Evolutionary conservation across 1,284 basidiomycete species (phyloP).

Genomic region (Ustilago hordei): DNA sequence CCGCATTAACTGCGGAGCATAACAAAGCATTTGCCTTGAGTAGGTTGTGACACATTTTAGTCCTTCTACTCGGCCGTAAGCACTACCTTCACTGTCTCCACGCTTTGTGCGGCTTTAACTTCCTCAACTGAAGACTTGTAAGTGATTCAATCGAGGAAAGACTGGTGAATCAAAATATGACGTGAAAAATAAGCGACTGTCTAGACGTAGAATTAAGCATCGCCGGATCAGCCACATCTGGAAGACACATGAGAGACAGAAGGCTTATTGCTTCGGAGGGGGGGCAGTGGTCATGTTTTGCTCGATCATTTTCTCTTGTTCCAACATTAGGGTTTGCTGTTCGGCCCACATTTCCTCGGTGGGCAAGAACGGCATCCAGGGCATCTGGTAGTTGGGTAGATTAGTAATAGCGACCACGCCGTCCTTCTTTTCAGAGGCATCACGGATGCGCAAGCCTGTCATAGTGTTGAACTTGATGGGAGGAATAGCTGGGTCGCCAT

Average conservation of each 20-base stretch:
- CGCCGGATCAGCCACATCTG: background rate
- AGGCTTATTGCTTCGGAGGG: constrained; percentile 11
- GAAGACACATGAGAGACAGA: background rate
- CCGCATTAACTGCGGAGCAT: too few species aligned
- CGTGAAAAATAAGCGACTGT: background rate
- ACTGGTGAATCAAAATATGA: background rate
- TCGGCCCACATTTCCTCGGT: constrained; percentile 44
- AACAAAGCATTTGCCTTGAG: too few species aligned
- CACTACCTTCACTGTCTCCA: too few species aligned
- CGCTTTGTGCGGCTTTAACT: too few species aligned
- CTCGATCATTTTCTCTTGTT: constrained; percentile 38
- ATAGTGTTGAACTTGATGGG: constrained; percentile 49
- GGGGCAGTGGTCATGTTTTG: constrained; percentile 20
- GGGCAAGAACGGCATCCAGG: constrained; percentile 51
- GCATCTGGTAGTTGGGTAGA: constrained; percentile 37
- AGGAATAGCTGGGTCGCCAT: constrained; percentile 31
- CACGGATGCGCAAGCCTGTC: constrained; percentile 40
- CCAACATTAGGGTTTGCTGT: constrained; percentile 42
- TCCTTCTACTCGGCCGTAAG: too few species aligned
- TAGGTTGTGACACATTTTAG: too few species aligned
- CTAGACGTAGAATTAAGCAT: background rate
- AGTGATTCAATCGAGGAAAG: background rate
- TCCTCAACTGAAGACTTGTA: too few species aligned
- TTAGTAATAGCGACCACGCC: constrained; percentile 41
- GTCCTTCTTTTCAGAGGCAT: constrained; percentile 12